Conservation (phyloP, 2,329 filamentous ascomycete species). For the Colletotrichum spaethianum region DNA sequence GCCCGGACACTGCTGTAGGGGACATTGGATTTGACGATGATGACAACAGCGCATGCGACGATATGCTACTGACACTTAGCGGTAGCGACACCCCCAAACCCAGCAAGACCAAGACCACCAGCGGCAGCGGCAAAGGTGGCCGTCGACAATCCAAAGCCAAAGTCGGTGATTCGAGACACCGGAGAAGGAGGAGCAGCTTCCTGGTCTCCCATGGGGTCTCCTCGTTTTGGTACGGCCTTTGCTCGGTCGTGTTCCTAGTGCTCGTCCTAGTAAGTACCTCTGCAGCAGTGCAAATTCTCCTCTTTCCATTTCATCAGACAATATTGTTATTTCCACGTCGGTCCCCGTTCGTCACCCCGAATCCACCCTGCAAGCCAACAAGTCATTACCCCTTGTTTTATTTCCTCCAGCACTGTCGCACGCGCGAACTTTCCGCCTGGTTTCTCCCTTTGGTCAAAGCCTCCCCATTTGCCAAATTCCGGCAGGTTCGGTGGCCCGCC, state of each 20-base stretch:
- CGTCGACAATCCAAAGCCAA: slow-evolving; percentile 3
- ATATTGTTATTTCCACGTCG: slow-evolving; percentile 1
- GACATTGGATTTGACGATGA: slow-evolving; percentile 1
- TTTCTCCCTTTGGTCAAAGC: slow-evolving; percentile 2
- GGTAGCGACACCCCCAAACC: not conserved
- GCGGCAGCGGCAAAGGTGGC: slow-evolving; percentile 6
- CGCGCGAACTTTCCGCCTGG: not conserved
- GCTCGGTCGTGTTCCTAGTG: slow-evolving; percentile 38
- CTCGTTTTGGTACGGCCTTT: slow-evolving; percentile 42
- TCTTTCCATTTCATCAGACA: slow-evolving; percentile 5
- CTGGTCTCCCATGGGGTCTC: slow-evolving; percentile 42
- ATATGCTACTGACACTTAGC: slow-evolving; percentile 11
- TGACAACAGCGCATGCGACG: slow-evolving; percentile 2
- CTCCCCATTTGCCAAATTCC: slow-evolving; percentile 32
- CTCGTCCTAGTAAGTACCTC: slow-evolving; percentile 36
- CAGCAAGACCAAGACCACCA: not conserved
- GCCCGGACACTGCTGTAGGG: not conserved
- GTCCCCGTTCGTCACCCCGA: slow-evolving; percentile 14
- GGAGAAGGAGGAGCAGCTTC: slow-evolving; percentile 41
- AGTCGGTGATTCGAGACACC: slow-evolving; percentile 18
- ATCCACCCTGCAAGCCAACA: slow-evolving; percentile 19
- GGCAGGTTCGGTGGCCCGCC: slow-evolving; percentile 39
- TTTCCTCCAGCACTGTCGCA: not conserved
- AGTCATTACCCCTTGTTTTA: slow-evolving; percentile 6
- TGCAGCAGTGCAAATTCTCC: slow-evolving; percentile 17